Base-by-base conservation (phyloP, 2,329 filamentous ascomycete species). In the Aspergillus neotritici region DNA sequence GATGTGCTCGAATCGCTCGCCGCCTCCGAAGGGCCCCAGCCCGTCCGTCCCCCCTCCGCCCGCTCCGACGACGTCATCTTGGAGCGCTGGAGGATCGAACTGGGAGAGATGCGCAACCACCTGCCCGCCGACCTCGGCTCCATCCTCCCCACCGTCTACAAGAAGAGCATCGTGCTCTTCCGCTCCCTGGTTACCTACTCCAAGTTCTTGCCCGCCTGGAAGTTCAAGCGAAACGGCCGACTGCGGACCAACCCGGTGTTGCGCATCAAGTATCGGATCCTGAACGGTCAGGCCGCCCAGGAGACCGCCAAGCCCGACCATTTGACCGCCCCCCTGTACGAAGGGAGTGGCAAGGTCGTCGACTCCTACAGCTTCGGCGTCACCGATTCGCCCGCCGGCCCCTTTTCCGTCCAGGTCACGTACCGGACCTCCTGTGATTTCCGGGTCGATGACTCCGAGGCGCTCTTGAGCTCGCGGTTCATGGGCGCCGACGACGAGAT, bases 111-210 rank as follows among this genome's bases (percentile, higher is more conserved):
- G 45, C 65, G 74, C 44, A 62, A 73, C 62, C 62, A 75, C 79
- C 61, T 87, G 43, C 56, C 72, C 5, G 56, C 71, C 31, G 77
- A 82, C 46, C 65, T 81, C 40, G 74, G 67, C 41, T 73, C 78
- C 36, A 72, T 79, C 28, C 72, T 97, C 40, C 89, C 93, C 11
- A 91, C 87, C 40, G 83, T 95, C 46, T 98, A 98, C 76, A 98
- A 98, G 71, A 93, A 94, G 69, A 88, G 87, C 56, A 94, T 98
- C 51, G 86, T 97, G 53, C 82, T 96, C 56, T 96, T 97, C 68
- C 80, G 93, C 47, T 89, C 89, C 2, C 76, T 98, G 35, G 95
- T 87, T 64, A 81, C 87, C 38, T 86, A 86, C 42, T 80, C 87
- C 32, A 84, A 87, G 56, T 78, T 96, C 49, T 71, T 95, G 49